Evolutionary conservation across 2,329 filamentous ascomycete genomes (phyloP), one percentile per base, ranked within the genome.

Genomic region (Knufia petricola): DNA sequence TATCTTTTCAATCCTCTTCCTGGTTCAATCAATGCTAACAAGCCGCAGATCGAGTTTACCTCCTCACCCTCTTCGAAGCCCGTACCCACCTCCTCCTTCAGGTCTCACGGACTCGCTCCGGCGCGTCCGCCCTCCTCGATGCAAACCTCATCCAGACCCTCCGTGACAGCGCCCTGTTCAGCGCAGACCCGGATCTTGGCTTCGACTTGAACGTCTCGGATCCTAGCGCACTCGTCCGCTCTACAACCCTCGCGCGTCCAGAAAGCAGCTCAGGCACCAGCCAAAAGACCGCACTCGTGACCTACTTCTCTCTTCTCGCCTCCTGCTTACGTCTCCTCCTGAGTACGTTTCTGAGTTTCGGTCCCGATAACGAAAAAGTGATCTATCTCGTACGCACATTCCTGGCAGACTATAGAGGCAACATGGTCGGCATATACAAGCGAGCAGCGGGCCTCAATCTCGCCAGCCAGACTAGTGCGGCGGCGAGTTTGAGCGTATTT

Each of bases 361-460:
- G 90, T 0, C 74, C 83, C 15, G 84, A 94, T 60, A 95, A 94
- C 63, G 78, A 81, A 49, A 75, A 79, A 51, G 78, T 78, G 1
- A 66, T 89, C 34, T 76, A 82, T 34, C 85, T 89, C 62, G 88
- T 84, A 1, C 79, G 85, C 49, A 75, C 75, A 30, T 98, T 98
- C 67, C 71, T 98, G 51, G 76, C 77, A 4, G 84, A 92, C 55
- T 87, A 95, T 64, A 77, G 90, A 53, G 80, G 83, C 64, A 80
- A 89, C 49, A 86, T 96, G 59, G 80, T 92, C 55, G 85, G 88
- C 39, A 82, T 94, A 17, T 85, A 98, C 60, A 98, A 98, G 71
- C 77, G 88, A 56, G 86, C 85, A 58, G 86, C 86, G 0, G 85
- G 85, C 41, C 85, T 94, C 49, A 84, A 85, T 15, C 66, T 69